Conservation (phyloP, 2,329 filamentous ascomycete genomes). For the Trichoderma cornu-damae region DNA sequence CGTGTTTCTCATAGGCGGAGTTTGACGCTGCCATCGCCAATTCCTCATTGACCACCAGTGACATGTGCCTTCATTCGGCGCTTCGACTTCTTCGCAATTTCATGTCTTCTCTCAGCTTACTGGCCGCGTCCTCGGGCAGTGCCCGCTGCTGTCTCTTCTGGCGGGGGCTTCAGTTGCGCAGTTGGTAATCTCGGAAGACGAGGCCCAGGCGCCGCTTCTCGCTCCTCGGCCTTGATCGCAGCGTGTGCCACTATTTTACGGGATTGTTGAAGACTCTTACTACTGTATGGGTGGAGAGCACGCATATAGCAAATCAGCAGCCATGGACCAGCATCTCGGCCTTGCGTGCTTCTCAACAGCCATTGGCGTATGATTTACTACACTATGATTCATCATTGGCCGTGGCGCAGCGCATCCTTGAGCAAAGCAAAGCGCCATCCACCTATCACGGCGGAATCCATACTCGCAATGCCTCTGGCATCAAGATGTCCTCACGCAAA, state of each 20-base stretch:
- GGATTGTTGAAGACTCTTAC: neutral
- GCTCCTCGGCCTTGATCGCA: too few species aligned
- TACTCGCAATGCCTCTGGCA: neutral
- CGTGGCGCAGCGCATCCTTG: neutral
- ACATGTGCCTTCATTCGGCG: neutral
- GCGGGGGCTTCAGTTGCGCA: neutral
- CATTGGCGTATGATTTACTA: neutral
- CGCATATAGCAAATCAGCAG: neutral
- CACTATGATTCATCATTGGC: neutral
- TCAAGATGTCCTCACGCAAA: neutral
- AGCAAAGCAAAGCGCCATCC: neutral
- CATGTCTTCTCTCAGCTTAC: neutral
- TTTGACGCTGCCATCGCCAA: neutral
- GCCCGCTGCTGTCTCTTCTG: neutral
- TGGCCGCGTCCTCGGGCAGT: neutral
- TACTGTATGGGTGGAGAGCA: slow-evolving; percentile 1
- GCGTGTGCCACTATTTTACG: neutral
- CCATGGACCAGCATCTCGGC: slow-evolving; percentile 5
- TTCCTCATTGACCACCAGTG: neutral
- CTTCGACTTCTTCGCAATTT: neutral
- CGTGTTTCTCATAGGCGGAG: slow-evolving; percentile 20
- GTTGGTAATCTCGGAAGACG: neutral
- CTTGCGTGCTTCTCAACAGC: neutral
- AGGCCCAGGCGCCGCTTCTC: neutral
- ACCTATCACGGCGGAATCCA: neutral